Base-by-base conservation (phyloP, 1,284 basidiomycete genomes). In the Gymnopus androsaceus region DNA sequence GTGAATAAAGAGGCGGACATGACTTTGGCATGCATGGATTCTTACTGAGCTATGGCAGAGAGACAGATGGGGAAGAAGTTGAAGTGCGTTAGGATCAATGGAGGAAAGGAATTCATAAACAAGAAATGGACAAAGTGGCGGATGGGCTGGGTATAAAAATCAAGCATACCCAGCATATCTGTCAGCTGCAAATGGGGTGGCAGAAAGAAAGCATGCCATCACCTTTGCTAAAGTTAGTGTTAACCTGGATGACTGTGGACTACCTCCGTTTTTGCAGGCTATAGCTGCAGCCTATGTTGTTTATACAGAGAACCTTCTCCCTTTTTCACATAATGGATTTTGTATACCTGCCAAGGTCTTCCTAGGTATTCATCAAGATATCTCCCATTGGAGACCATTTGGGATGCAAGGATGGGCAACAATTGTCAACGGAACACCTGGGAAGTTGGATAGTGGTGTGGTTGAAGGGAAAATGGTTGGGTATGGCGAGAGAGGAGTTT, bases 381-480 rank as follows among this genome's bases (percentile, higher is more conserved):
- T 71, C 6, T 56, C 65, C 1, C 66, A 70, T 55, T 58, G 69
- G 6, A 51, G 63, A 0, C 64, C 61, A 0, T 67, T 65, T 37
- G 65, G 67, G 0, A 63, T 61, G 9, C 51, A 25, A 0, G 64
- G 62, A 3, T 71, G 63, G 51, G 64, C 64, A 9, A 64, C 66
- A 31, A 57, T 69, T 3, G 50, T 59, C 23, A 61, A 68, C n/a
- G 49, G 63, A 0, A 56, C 57, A 8, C 46, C 40, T 12, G 65
- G 58, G 0, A 70, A 70, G 42, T 51, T 69, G 0, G 60, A 63
- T n/a, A 50, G 61, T 4, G 38, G 59, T 1, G 63, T 62, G 0
- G 31, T 65, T 31, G 62, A 64, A 28, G 61, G 59, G 7, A 40
- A 40, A 3, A 23, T 69, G 25, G 55, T 69, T 23, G 65, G 67